Conservation (phyloP, 1,284 basidiomycete species). For the Leccinum subrobustum region DNA sequence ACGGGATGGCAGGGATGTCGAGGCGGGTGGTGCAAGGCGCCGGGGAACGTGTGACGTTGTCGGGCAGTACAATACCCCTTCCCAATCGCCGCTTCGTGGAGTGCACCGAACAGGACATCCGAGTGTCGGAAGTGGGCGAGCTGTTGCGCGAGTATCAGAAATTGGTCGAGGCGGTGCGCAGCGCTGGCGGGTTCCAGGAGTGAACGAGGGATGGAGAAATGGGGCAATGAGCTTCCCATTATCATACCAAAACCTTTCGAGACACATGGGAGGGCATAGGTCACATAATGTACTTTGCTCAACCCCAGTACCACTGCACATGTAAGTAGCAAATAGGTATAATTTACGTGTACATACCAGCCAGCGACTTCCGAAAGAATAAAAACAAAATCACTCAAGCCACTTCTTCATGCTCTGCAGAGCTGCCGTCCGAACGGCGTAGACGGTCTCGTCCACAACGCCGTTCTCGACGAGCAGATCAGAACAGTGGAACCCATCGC, state of each 20-base stretch:
- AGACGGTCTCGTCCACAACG: conserved; percentile 49
- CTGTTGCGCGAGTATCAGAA: conserved; percentile 75
- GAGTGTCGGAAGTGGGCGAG: conserved; percentile 71
- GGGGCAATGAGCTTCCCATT: neutral
- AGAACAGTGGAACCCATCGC: conserved; percentile 67
- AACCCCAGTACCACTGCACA: neutral
- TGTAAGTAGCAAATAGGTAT: conserved; percentile 58
- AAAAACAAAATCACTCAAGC: conserved; percentile 38
- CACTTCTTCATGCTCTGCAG: conserved; percentile 49
- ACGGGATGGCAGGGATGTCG: conserved; percentile 55
- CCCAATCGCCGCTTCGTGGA: conserved; percentile 68
- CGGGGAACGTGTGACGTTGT: conserved; percentile 10
- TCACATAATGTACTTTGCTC: neutral
- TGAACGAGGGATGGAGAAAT: neutral
- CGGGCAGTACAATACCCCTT: conserved; percentile 38
- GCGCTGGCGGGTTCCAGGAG: conserved; percentile 38
- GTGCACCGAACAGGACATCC: conserved; percentile 69
- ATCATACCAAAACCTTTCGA: neutral
- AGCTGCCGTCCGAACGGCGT: conserved; percentile 49
- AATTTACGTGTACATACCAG: conserved; percentile 53
- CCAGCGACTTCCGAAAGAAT: conserved; percentile 45
- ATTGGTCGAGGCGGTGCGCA: conserved; percentile 50
- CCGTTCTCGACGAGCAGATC: conserved; percentile 50
- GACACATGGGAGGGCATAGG: too few species aligned
- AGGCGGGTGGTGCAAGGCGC: conserved; percentile 35